A percentile compares a stretch with the other conserved stretches of the same genome.
phyloP scores from a whole-genome alignment of 805 yeast genomes.

The Tetrapisispora phaffii region DNA sequence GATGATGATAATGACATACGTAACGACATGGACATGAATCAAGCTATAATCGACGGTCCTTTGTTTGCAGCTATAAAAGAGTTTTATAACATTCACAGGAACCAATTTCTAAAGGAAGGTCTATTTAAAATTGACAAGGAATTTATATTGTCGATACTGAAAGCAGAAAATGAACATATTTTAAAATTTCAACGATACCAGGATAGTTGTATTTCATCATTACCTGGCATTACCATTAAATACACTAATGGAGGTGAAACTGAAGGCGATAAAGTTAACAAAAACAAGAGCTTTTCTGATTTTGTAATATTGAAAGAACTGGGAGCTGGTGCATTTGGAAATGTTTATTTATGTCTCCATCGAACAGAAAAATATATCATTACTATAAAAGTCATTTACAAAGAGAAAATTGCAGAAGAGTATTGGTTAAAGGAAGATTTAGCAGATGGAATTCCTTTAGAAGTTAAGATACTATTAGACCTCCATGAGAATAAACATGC shows the following conservation, averaged over 20 bases:
- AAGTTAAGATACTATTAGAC: slow-evolving; percentile 79
- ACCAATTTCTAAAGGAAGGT: background rate
- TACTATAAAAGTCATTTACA: slow-evolving; percentile 81
- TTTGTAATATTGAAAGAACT: slow-evolving; percentile 60
- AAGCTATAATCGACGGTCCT: background rate
- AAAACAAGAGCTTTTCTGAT: slow-evolving; percentile 46
- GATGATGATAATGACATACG: background rate
- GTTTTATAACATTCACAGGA: background rate
- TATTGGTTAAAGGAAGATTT: slow-evolving; percentile 92
- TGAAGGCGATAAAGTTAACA: slow-evolving; percentile 60
- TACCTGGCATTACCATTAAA: slow-evolving; percentile 60
- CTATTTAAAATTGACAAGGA: background rate
- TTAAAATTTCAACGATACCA: too few species aligned
- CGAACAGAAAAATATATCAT: slow-evolving; percentile 53
- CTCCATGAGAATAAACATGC: slow-evolving; percentile 70
- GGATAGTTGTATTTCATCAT: slow-evolving; percentile 16
- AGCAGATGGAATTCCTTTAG: slow-evolving; percentile 87
- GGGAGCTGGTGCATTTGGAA: slow-evolving; percentile 96
- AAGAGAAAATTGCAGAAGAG: slow-evolving; percentile 85
- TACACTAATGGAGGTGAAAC: slow-evolving; percentile 21
- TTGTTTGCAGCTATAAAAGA: slow-evolving; percentile 29
- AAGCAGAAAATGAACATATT: background rate
- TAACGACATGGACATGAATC: background rate
- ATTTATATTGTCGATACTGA: background rate
- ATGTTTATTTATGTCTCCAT: slow-evolving; percentile 69